These are phyloP conservation scores for Aaosphaeria pasadenensis DNA, from an alignment of 2,329 filamentous ascomycete genomes.

Conservation along the genomic window DNA sequence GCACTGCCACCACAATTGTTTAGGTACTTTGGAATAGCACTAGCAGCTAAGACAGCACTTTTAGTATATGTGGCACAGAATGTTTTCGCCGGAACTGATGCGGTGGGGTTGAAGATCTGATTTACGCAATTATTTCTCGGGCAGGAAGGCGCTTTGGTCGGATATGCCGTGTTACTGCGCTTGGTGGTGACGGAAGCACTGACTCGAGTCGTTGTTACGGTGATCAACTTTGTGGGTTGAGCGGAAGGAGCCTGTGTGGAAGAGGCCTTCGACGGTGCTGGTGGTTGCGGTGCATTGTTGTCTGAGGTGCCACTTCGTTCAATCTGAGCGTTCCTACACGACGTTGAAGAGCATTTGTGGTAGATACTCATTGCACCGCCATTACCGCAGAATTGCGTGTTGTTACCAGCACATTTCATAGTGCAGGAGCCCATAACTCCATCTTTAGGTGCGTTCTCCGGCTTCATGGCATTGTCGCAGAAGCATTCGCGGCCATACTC, in stretches of 20 bases:
- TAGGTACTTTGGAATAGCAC: conserved; percentile 5
- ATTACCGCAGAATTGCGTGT: conserved; percentile 17
- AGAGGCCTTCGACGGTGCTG: not conserved
- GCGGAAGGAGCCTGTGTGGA: not conserved
- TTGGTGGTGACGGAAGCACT: not conserved
- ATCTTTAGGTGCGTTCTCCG: conserved; percentile 34
- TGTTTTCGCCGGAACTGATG: conserved; percentile 1
- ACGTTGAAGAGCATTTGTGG: conserved; percentile 10
- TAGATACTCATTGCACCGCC: conserved; percentile 19
- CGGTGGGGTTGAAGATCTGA: conserved; percentile 8
- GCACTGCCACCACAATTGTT: conserved; percentile 1
- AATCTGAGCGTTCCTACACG: conserved; percentile 7
- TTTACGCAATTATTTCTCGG: conserved; percentile 8
- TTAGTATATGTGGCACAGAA: conserved; percentile 8
- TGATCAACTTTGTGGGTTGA: not conserved
- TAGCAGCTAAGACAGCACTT: not conserved
- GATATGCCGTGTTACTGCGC: not conserved
- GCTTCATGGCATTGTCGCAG: conserved; percentile 40
- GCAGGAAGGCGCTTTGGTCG: conserved; percentile 3
- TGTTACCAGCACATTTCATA: conserved; percentile 53
- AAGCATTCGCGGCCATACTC: conserved; percentile 60
- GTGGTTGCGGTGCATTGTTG: not conserved
- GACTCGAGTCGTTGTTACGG: not conserved
- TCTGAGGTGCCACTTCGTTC: not conserved
- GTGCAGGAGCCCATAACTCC: conserved; percentile 56